A percentile compares a stretch with the other conserved stretches of the same genome.
phyloP scores from a whole-genome alignment of 176 grass and related monocot species.

The Aegilops tauschii region DNA sequence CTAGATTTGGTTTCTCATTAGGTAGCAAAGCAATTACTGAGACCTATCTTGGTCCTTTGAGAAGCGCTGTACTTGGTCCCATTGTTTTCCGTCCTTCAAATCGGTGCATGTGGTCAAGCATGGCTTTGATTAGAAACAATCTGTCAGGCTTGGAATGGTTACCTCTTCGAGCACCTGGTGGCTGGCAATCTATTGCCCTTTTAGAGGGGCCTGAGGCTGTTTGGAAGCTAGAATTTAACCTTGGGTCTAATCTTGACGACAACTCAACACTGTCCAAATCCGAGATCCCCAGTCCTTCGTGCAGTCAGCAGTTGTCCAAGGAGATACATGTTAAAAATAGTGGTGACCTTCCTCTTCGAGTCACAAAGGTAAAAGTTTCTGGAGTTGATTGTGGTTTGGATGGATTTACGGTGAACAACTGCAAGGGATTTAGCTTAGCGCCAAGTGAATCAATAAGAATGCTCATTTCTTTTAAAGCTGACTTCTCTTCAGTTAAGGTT shows the following conservation, averaged over 20 bases:
- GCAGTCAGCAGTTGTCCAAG: conserved; percentile 63
- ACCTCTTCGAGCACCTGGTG: conserved; percentile 72
- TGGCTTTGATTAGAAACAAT: conserved; percentile 82
- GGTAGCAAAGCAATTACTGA: conserved; percentile 62
- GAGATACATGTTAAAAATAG: conserved; percentile 91
- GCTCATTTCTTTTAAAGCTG: conserved; percentile 65
- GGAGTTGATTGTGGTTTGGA: conserved; percentile 79
- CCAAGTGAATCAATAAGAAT: conserved; percentile 72
- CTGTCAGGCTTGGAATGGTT: conserved; percentile 83
- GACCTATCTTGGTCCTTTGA: conserved; percentile 54
- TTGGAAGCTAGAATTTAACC: conserved; percentile 87
- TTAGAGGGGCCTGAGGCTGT: conserved; percentile 76
- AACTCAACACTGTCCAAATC: conserved; percentile 39
- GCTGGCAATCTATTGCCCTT: conserved; percentile 66
- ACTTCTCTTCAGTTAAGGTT: conserved; percentile 69
- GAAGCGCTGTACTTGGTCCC: conserved; percentile 67
- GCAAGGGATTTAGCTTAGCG: conserved; percentile 73
- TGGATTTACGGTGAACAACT: conserved; percentile 64
- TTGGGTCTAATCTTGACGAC: conserved; percentile 43
- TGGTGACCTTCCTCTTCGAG: conserved; percentile 80
- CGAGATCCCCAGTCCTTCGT: conserved; percentile 40
- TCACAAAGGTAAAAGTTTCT: conserved; percentile 77
- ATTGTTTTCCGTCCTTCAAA: conserved; percentile 88
- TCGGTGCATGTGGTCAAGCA: conserved; percentile 81
- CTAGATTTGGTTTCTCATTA: conserved; percentile 89